A percentile compares a stretch with the other conserved stretches of the same genome.
phyloP scores from a whole-genome alignment of 2,329 filamentous ascomycete genomes.

The Sporothrix luriei region DNA sequence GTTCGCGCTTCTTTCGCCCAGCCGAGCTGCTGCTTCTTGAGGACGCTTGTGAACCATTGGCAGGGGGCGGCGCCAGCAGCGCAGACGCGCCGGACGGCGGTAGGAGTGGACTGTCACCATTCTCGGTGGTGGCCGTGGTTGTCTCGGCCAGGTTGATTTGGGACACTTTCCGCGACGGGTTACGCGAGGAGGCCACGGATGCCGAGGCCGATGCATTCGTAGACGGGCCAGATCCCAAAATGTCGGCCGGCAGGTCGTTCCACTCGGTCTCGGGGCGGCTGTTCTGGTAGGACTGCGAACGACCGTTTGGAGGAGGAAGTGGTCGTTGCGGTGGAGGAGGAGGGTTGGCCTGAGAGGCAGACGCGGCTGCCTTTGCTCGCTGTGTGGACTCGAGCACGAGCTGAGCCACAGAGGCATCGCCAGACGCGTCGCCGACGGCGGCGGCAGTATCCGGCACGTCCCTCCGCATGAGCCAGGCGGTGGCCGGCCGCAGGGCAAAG shows the following conservation, averaged over 20 bases:
- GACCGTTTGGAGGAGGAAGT: slow-evolving; percentile 32
- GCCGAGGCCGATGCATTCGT: slow-evolving; percentile 22
- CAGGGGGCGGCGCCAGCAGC: slow-evolving; percentile 20
- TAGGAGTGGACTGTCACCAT: neutral
- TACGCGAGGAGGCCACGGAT: slow-evolving; percentile 33
- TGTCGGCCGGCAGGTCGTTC: slow-evolving; percentile 67
- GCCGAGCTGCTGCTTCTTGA: slow-evolving; percentile 58
- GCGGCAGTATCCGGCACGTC: slow-evolving; percentile 43
- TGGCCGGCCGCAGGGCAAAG: slow-evolving; percentile 61
- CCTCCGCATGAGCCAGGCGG: slow-evolving; percentile 62
- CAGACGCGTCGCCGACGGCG: neutral
- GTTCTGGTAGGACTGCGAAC: slow-evolving; percentile 59
- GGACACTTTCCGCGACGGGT: slow-evolving; percentile 25
- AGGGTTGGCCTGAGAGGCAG: neutral
- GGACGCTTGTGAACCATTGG: neutral
- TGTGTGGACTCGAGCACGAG: slow-evolving; percentile 4
- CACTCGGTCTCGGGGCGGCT: slow-evolving; percentile 62
- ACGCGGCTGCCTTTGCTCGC: slow-evolving; percentile 27
- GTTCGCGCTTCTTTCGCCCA: slow-evolving; percentile 56
- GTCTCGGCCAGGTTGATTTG: slow-evolving; percentile 36
- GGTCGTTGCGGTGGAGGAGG: neutral
- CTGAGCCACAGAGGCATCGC: slow-evolving; percentile 1
- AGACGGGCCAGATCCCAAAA: slow-evolving; percentile 45
- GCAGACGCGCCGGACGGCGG: neutral
- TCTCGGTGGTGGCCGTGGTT: neutral